Evolutionary conservation across 768 basidiomycete species (phyloP), one percentile per base, ranked within the genome.

Genomic region (Boletus coccyginus): DNA sequence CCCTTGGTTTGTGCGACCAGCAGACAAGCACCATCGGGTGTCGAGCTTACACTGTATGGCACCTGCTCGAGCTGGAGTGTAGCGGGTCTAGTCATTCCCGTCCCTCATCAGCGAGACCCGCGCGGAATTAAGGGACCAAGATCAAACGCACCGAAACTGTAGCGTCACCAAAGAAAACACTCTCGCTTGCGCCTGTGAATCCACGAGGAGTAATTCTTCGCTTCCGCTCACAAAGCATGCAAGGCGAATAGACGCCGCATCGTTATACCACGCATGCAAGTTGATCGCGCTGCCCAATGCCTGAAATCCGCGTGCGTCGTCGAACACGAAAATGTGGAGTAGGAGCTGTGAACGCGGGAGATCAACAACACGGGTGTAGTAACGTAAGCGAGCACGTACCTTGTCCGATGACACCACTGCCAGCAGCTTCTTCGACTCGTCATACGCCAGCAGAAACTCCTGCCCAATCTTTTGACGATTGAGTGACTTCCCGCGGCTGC

Each of bases 1-100:
- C 29, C 58, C 31, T 62, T 49, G 2, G 50, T 46, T 40, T 75
- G 70, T 7, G 72, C 59, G 2, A 74, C 65, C 21, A 84, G 38
- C 19, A 85, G 62, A 59, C 83, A 84, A 21, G 83, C 73, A 0
- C 81, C 82, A 59, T 85, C 83, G 0, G 83, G 81, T 0, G 83
- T 76, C 2, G 81, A 77, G 62, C 70, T n/a, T 58, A 65, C 16
- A 48, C 56, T 56, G 16, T 50, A 38, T 0, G 81, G 80, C 5
- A 65, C 46, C 16, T 62, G 56, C 0, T 66, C 58, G 7, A 84
- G 68, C 13, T 75, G 66, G 6, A 83, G 60, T 0, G 75, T 69
- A 0, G 82, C 78, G 12, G 81, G 78, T 27, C 83, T 83, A 16
- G 6, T 38, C 2, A 16, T 24, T 35, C 19, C 36, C 14, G 11